Conservation (phyloP, 306 rosid species). For the Urtica urens region DNA sequence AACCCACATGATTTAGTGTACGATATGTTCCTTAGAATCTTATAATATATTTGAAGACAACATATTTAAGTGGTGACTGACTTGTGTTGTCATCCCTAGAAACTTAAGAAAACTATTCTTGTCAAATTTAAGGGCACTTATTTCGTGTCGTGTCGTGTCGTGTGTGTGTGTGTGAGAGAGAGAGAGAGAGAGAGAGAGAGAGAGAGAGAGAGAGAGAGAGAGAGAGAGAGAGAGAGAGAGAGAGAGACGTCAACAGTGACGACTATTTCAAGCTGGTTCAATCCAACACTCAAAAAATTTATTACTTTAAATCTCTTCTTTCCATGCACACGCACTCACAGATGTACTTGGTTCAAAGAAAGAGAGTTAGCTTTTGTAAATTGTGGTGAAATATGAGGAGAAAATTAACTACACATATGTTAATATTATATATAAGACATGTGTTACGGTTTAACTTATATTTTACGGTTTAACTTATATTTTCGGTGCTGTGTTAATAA, state of each 20-base stretch:
- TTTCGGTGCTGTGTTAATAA: no score
- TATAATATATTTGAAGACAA: background rate
- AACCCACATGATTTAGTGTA: background rate
- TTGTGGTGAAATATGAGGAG: background rate
- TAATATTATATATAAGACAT: no score
- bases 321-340: background rate
- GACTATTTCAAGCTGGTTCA: conserved; percentile 11
- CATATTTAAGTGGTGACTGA: background rate
- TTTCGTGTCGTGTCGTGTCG: no score
- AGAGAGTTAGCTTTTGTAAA: background rate
- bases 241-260: conserved; percentile 42
- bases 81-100: background rate
- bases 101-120: background rate
- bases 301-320: background rate
- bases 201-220: no score
- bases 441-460: no score
- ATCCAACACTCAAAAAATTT: background rate
- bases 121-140: background rate
- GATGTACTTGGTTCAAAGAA: background rate
- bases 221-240: background rate
- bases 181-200: no score
- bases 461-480: no score
- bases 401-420: no score
- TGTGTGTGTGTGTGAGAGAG: no score
- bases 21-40: background rate